phyloP scores from a whole-genome alignment of 2,329 filamentous ascomycete species.

The Fusarium sp. region DNA sequence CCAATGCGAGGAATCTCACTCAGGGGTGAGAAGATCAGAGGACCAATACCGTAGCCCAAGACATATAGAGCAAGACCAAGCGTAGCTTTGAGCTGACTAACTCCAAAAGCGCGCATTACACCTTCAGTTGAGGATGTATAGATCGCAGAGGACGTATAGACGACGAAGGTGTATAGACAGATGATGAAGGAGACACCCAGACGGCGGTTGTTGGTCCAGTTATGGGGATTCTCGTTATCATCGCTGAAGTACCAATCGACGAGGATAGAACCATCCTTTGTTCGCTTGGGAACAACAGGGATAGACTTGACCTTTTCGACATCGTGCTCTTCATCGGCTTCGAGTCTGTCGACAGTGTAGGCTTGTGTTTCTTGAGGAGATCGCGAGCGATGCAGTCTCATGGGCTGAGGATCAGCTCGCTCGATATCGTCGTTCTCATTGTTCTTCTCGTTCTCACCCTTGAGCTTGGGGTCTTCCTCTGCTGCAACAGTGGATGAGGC shows the following conservation, averaged over 20 bases:
- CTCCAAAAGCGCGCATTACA: conserved; percentile 62
- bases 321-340: conserved; percentile 47
- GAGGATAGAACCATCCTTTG: conserved; percentile 60
- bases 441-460: conserved; percentile 12
- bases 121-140: conserved; percentile 58
- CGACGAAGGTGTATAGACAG: conserved; percentile 68
- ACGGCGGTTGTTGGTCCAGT: conserved; percentile 59
- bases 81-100: conserved; percentile 61
- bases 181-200: conserved; percentile 55
- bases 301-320: conserved; percentile 57
- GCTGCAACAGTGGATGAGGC: conserved; percentile 37
- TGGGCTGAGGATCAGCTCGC: conserved; percentile 2
- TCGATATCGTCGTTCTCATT: conserved; percentile 25
- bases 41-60: conserved; percentile 70
- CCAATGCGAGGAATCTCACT: conserved; percentile 74
- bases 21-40: conserved; percentile 72
- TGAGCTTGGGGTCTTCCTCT: conserved; percentile 21
- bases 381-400: conserved; percentile 39
- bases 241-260: conserved; percentile 66
- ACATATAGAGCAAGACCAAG: conserved; percentile 71
- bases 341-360: conserved; percentile 31
- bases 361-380: conserved; percentile 34
- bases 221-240: conserved; percentile 64
- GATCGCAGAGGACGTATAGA: conserved; percentile 61
- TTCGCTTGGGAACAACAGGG: conserved; percentile 59